Evolutionary conservation across 305 asterid species (phyloP).

Genomic region (Rubia peregrina): DNA sequence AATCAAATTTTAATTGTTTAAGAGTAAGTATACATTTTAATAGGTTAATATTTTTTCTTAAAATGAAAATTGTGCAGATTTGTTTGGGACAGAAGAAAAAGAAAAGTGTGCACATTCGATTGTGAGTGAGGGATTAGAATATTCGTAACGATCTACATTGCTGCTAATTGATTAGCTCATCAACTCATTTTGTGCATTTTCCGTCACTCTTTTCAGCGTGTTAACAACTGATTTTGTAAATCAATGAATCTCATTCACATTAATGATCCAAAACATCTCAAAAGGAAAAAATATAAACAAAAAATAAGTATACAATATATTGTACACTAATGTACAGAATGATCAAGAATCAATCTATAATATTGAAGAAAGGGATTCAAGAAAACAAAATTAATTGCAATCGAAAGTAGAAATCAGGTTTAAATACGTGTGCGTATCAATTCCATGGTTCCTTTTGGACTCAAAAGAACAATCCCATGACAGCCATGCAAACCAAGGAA

Average conservation of each 20-base stretch:
- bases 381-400: background rate
- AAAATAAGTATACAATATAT: background rate
- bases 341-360: background rate
- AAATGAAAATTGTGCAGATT: no score
- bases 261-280: background rate
- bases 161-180: no score
- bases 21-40: no score
- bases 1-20: no score
- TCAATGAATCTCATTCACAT: background rate
- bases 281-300: background rate
- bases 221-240: background rate
- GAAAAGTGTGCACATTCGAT: no score
- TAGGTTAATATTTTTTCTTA: no score
- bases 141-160: no score
- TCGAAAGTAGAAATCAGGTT: background rate
- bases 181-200: no score
- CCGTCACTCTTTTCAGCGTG: background rate
- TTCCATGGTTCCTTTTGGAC: background rate
- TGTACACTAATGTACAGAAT: slow-evolving; percentile 4
- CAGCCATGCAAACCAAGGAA: slow-evolving; percentile 25
- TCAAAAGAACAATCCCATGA: slow-evolving; percentile 20
- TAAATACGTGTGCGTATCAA: background rate
- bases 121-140: no score
- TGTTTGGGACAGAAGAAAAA: no score
- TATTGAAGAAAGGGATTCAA: background rate